A percentile compares a stretch with the other conserved stretches of the same genome.
These are phyloP conservation scores for Fusarium piperis DNA, from an alignment of 2,329 filamentous ascomycete species.

Conservation along the genomic window DNA sequence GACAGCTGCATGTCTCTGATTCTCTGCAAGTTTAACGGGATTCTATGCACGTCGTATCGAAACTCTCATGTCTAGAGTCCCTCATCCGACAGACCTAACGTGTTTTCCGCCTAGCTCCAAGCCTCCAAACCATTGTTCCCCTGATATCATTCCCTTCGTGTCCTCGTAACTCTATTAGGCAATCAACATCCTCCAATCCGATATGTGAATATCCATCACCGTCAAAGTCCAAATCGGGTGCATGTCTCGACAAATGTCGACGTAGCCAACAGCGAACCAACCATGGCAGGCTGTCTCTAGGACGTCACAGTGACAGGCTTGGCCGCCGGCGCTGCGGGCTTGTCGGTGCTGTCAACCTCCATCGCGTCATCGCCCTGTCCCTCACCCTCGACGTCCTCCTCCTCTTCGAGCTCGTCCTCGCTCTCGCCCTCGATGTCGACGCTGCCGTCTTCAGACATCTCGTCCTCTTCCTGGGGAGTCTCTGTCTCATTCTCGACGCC, in stretches of 20 bases:
- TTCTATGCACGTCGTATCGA: not conserved
- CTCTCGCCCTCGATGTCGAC: constrained; percentile 84
- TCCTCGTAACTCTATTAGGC: constrained; percentile 46
- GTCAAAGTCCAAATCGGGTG: constrained; percentile 26
- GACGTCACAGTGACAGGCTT: constrained; percentile 51
- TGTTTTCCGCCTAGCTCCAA: constrained; percentile 17
- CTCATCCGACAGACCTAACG: constrained; percentile 18
- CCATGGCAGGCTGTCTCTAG: constrained; percentile 25
- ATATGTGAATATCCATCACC: constrained; percentile 30
- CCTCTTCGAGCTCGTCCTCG: constrained; percentile 76
- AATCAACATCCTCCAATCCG: constrained; percentile 29
- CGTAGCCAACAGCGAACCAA: constrained; percentile 19
- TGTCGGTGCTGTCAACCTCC: constrained; percentile 59
- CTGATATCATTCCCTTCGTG: constrained; percentile 45
- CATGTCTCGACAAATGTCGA: constrained; percentile 26
- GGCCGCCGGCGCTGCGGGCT: constrained; percentile 45
- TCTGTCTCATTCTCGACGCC: constrained; percentile 66
- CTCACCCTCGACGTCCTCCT: constrained; percentile 53
- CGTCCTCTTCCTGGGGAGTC: constrained; percentile 69
- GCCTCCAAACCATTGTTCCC: constrained; percentile 27
- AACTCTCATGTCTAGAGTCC: not conserved
- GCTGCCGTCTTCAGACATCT: constrained; percentile 76
- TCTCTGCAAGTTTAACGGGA: not conserved
- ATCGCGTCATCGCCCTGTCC: constrained; percentile 55
- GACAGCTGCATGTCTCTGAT: constrained; percentile 24